Evolutionary conservation across 345 rosid species (phyloP), one percentile per base, ranked within the genome.

Genomic region (Eucalyptus pauciflora): DNA sequence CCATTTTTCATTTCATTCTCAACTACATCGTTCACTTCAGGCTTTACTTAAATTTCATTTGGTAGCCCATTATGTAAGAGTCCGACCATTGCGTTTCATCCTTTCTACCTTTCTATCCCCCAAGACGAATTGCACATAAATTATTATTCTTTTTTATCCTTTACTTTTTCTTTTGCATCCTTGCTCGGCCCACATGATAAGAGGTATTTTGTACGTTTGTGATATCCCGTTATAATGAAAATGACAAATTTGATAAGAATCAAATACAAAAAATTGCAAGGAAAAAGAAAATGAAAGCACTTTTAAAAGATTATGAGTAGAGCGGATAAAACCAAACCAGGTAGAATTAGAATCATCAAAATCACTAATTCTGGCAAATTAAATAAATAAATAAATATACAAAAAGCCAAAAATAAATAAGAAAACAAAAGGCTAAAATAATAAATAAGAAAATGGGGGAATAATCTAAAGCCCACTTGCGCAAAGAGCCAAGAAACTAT

Each of bases 171-270:
- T 62, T 62, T 13, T 62, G 31, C 67, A 10, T 10, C 0, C 18
- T 62, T 29, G 18, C 37, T 62, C 15, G 8, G 16, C 17, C 71
- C 33, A 62, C 71, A 6, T 13, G 14, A 62, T 62, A n/a, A n/a
- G 37, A 64, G 0, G 18, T 15, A 64, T 31, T 4, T n/a, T 14
- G 0, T n/a, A 16, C 0, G 33, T 1, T 13, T 31, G 0, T 1
- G 37, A n/a, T 64, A n/a, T 14, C 76, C 18, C 10, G 0, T n/a
- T 64, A 15, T 20, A 0, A 7, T 15, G 20, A 64, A 15, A n/a
- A 64, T 1, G 37, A 64, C 10, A 0, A 16, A 64, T 64, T 0
- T 10, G 8, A 37, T 71, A 71, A 71, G 2, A 71, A 71, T 18
- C 25, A 18, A 33, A 10, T 33, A 3, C 45, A 37, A 71, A 71